Conservation (phyloP, 129 eudicot species). For the Flaveria linearis region DNA sequence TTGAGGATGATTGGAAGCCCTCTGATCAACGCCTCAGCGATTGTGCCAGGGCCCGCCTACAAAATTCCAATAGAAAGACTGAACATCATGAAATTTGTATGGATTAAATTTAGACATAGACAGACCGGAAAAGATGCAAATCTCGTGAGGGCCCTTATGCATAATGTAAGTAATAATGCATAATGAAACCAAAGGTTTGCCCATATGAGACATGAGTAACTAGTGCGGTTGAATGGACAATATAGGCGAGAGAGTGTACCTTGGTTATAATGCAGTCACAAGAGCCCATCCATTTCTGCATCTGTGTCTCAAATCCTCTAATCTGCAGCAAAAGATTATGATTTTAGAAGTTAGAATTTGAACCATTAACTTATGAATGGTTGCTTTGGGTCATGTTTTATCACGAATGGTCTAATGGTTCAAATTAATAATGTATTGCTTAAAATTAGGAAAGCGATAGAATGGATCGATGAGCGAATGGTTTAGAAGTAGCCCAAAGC, state of each 20-base stretch:
- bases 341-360: background rate
- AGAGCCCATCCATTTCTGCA: slow-evolving; percentile 99
- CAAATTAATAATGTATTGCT: no score
- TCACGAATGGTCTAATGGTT: background rate
- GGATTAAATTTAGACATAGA: no score
- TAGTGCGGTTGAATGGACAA: slow-evolving; percentile 1
- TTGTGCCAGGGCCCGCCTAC: slow-evolving; percentile 98
- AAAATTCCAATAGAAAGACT: background rate
- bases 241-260: slow-evolving; percentile 40
- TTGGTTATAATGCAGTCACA: slow-evolving; percentile 96
- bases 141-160: background rate
- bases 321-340: slow-evolving; percentile 40
- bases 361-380: background rate
- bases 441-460: background rate
- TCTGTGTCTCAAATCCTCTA: slow-evolving; percentile 87
- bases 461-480: no score
- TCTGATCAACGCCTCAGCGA: slow-evolving; percentile 92
- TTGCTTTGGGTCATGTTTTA: background rate
- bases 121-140: background rate
- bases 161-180: background rate
- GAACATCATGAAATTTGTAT: background rate
- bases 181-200: background rate
- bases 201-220: background rate
- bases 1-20: slow-evolving; percentile 98
- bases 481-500: background rate